Percentiles rank a stretch among this genome's conserved stretches.
Conservation (phyloP, 169 alveolate species). For the Plasmodium gaboni region DNA sequence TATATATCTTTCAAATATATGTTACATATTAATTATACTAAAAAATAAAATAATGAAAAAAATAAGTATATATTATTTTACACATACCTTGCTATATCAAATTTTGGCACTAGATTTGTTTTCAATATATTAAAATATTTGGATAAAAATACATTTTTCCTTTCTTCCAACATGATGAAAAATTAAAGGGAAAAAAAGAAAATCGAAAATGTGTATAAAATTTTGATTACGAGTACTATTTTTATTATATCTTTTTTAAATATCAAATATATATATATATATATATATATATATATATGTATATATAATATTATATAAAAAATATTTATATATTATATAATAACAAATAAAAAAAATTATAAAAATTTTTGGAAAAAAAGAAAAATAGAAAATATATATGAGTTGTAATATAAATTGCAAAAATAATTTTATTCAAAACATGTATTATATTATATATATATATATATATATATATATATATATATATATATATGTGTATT, state of each 20-base stretch:
- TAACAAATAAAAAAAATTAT: too few relatives aligned
- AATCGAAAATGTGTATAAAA: background rate
- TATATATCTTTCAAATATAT: background rate
- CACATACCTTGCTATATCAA: conserved; percentile 61
- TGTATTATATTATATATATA: too few relatives aligned
- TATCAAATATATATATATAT: background rate
- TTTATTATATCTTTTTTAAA: conserved; percentile 1
- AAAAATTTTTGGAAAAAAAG: too few relatives aligned
- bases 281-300: background rate
- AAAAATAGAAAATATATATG: too few relatives aligned
- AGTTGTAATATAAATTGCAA: too few relatives aligned
- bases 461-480: too few relatives aligned
- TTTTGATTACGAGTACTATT: conserved; percentile 14
- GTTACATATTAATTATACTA: background rate
- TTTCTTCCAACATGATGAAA: conserved; percentile 32
- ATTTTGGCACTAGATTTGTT: conserved; percentile 38
- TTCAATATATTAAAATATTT: conserved; percentile 48
- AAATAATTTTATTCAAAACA: background rate
- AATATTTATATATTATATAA: too few relatives aligned
- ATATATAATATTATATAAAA: background rate
- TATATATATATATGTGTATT: too few relatives aligned
- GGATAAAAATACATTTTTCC: conserved; percentile 29
- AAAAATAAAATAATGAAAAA: conserved; percentile 2
- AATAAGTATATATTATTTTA: background rate
- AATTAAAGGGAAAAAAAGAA: background rate